Percentiles rank a stretch among this genome's conserved stretches.
Conservation (phyloP, 2,329 filamentous ascomycete genomes). For the Ophiostoma sp. region DNA sequence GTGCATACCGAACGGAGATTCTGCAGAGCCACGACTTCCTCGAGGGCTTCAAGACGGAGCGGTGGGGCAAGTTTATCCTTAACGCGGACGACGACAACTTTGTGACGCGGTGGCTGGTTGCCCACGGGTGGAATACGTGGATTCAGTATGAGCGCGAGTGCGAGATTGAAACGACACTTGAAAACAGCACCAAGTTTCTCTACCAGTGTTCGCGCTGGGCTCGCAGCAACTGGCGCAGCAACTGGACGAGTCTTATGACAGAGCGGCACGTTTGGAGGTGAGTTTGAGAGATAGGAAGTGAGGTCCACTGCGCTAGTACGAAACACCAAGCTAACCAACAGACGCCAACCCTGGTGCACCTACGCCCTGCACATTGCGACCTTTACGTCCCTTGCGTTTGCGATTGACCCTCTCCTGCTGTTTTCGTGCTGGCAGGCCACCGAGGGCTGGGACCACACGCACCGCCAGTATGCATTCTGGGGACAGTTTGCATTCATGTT, state of each 20-base stretch:
- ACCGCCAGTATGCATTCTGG: constrained; percentile 52
- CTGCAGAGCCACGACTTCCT: constrained; percentile 80
- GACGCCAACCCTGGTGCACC: constrained; percentile 86
- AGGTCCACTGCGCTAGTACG: no score
- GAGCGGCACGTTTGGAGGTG: constrained; percentile 84
- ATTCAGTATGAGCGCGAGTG: constrained; percentile 90
- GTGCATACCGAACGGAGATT: constrained; percentile 85
- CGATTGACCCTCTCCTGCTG: constrained; percentile 69
- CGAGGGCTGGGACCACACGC: constrained; percentile 50
- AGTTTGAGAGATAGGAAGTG: constrained; percentile 40
- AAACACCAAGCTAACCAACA: constrained; percentile 35
- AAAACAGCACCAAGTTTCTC: constrained; percentile 81
- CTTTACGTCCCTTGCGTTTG: constrained; percentile 78
- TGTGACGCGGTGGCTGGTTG: constrained; percentile 92
- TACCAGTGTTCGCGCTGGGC: constrained; percentile 94
- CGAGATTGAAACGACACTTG: constrained; percentile 86
- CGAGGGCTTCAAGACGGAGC: constrained; percentile 84
- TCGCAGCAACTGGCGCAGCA: constrained; percentile 95
- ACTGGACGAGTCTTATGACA: constrained; percentile 79
- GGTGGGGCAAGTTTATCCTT: constrained; percentile 80
- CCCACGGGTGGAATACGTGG: constrained; percentile 86
- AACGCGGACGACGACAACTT: constrained; percentile 99
- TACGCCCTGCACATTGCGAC: constrained; percentile 92
- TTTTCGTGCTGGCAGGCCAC: constrained; percentile 65
- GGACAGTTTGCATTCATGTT: constrained; percentile 69